Evolutionary conservation across 345 rosid genomes (phyloP), one percentile per base, ranked within the genome.

Genomic region (Hibiscus trionum): DNA sequence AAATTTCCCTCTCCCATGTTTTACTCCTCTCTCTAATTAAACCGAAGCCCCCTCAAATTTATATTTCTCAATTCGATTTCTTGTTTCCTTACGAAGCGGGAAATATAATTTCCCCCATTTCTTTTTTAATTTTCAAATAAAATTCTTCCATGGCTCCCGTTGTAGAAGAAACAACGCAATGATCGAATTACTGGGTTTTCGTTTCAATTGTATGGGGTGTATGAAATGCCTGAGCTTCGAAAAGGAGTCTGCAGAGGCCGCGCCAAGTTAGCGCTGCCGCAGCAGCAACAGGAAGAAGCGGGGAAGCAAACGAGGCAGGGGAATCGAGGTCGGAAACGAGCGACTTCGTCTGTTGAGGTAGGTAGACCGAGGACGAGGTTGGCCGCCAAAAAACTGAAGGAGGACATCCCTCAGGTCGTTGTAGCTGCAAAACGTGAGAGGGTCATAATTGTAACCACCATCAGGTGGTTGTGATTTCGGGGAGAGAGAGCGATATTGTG

Each of bases 191-290:
- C 58, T 79, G 46, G 76, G 78, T 75, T 80, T 76, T 59, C 79
- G 82, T 81, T 76, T 78, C 67, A 83, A 73, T 87, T 90, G 93
- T 85, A 88, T 90, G 86, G 92, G 87, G 88, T 78, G 79, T 84
- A 86, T 79, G 90, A 78, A 77, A 92, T 95, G 99, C 97, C 96
- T 70, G 91, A 84, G 85, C 96, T 86, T 85, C 93, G 92, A 81
- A 83, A 87, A 73, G 91, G 92, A 82, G 88, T 82, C 59, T 90
- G 94, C 80, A 83, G 86, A 76, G 90, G 88, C 73, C 88, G 89
- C 82, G 79, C 79, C 73, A 71, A 79, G 37, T 60, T 81, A 62
- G 77, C 80, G 21, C 14, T 21, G 78, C 66, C 35, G 66, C 64
- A 68, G 21, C 69, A 57, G 12, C 39, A 35, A 11, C 26, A 8